A percentile compares a stretch with the other conserved stretches of the same genome.
These are phyloP conservation scores for Striga hermonthica DNA, from an alignment of 305 asterid genomes.

Conservation along the genomic window DNA sequence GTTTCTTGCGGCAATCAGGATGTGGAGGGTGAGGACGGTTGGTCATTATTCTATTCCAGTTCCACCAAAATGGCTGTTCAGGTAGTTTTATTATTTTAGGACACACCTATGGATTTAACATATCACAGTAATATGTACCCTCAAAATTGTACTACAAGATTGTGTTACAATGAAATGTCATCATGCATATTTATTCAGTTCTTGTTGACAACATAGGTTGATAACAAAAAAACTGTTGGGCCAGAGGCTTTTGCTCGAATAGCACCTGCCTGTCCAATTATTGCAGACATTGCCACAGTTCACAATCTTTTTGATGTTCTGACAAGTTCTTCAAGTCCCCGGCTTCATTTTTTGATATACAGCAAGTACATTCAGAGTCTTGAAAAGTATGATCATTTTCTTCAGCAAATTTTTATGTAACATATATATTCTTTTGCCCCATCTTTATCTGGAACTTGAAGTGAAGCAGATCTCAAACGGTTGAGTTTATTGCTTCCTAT, in stretches of 20 bases:
- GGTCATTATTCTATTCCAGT: conserved; percentile 78
- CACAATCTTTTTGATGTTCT: conserved; percentile 86
- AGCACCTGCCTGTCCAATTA: conserved; percentile 78
- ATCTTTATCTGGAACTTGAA: conserved; percentile 13
- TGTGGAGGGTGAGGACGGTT: conserved; percentile 68
- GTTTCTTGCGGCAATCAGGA: conserved; percentile 46
- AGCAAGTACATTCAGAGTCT: conserved; percentile 85
- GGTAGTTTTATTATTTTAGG: conserved; percentile 43
- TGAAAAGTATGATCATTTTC: conserved; percentile 67
- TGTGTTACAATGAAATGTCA: conserved; percentile 24
- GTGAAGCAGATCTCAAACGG: conserved; percentile 27
- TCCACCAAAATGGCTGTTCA: conserved; percentile 89
- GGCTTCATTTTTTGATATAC: conserved; percentile 81
- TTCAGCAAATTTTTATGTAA: conserved; percentile 30
- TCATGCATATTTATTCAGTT: conserved; percentile 30
- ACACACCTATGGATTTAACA: conserved; percentile 12
- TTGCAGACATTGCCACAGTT: conserved; percentile 78
- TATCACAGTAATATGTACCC: conserved; percentile 14
- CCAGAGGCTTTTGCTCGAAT: conserved; percentile 87
- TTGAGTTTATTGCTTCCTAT: conserved; percentile 19
- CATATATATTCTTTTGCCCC: not conserved
- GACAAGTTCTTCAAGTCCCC: conserved; percentile 62
- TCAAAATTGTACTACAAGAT: conserved; percentile 1
- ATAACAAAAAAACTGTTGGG: conserved; percentile 81
- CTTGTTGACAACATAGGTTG: conserved; percentile 58